Conservation (phyloP, 345 rosid species). For the Sonneratia alba region DNA sequence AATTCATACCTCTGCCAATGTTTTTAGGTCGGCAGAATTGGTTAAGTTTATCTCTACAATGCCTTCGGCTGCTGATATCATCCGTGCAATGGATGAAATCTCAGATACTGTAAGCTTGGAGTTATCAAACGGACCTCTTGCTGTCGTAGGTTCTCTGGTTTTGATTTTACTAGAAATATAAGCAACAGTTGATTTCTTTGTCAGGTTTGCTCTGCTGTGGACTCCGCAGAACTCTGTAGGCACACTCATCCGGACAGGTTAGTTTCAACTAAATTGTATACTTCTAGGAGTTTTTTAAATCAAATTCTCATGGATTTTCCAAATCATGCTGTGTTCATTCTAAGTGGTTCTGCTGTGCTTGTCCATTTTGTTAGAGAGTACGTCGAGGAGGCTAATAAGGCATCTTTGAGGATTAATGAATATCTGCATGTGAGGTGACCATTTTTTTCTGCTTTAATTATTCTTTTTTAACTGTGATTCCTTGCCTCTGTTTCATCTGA, state of each 20-base stretch:
- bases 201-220: conserved; percentile 87
- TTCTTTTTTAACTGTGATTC: background rate
- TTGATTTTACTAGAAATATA: background rate
- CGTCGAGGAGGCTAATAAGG: conserved; percentile 82
- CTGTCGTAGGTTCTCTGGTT: background rate
- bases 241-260: conserved; percentile 95
- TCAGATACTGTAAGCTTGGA: conserved; percentile 56
- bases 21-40: conserved; percentile 66
- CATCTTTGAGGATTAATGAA: conserved; percentile 71
- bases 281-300: background rate
- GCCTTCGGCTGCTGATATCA: conserved; percentile 63
- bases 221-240: conserved; percentile 92
- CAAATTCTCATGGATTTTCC: background rate
- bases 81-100: conserved; percentile 88
- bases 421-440: conserved; percentile 99
- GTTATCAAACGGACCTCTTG: background rate
- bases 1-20: background rate
- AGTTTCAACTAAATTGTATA: background rate
- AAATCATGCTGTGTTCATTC: background rate
- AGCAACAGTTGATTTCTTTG: conserved; percentile 7
- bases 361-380: conserved; percentile 41
- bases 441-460: conserved; percentile 17
- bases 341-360: background rate
- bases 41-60: conserved; percentile 47
- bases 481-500: background rate